Evolutionary conservation across 495 filamentous ascomycete species (phyloP).

Genomic region (Xylaria acuta): DNA sequence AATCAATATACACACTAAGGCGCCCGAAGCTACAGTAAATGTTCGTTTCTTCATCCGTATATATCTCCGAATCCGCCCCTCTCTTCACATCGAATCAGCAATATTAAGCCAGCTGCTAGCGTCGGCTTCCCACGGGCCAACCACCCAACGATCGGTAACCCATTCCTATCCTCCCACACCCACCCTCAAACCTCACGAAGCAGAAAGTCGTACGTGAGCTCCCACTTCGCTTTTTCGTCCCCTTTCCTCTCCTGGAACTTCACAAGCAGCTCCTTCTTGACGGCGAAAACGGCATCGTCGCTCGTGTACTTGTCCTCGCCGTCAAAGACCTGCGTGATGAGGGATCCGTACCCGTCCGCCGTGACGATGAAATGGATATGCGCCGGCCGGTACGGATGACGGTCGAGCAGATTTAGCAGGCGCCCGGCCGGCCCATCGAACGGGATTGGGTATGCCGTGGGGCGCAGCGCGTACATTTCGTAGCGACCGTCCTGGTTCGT

Average conservation of each 20-base stretch:
- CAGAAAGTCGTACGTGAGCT: slow-evolving; percentile 63
- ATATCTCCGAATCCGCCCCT: not conserved
- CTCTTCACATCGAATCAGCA: not conserved
- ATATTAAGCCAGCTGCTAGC: not conserved
- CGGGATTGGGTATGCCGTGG: slow-evolving; percentile 75
- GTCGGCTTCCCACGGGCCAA: not conserved
- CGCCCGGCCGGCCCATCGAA: slow-evolving; percentile 65
- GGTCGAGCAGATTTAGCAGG: slow-evolving; percentile 63
- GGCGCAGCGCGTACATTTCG: slow-evolving; percentile 69
- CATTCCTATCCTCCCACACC: no score
- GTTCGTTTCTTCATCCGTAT: not conserved
- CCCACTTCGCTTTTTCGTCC: slow-evolving; percentile 66
- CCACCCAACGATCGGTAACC: not conserved
- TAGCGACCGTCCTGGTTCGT: slow-evolving; percentile 71
- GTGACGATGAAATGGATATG: slow-evolving; percentile 77
- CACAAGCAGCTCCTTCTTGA: slow-evolving; percentile 75
- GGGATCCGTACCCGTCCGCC: slow-evolving; percentile 49
- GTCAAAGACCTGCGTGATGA: slow-evolving; percentile 80
- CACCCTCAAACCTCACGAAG: slow-evolving; percentile 39
- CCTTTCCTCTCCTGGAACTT: slow-evolving; percentile 65
- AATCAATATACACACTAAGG: not conserved
- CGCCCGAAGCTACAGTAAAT: no score
- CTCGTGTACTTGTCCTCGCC: slow-evolving; percentile 63
- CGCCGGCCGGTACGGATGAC: slow-evolving; percentile 74
- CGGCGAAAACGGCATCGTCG: slow-evolving; percentile 77